Base-by-base conservation (phyloP, 345 rosid species). In the Eucalyptus leucophloia region DNA sequence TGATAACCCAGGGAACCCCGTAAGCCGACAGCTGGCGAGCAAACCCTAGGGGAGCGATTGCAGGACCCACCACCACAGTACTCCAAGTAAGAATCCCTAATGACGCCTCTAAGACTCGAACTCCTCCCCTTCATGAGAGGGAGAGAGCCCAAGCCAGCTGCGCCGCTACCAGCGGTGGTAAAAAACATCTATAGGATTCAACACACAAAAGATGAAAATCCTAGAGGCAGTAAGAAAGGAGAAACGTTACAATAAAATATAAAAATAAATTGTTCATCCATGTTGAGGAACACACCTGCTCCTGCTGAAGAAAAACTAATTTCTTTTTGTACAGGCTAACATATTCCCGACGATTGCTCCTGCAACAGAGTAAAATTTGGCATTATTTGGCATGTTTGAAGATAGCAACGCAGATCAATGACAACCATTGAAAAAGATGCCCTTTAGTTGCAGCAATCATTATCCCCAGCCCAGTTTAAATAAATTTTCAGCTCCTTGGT, bases 311-410 rank as follows among this genome's bases (percentile, higher is more conserved):
- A 92, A 93, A 93, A 49, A 93, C 95, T 49, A 97, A 93, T 91
- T 97, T 97, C 89, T 89, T 93, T 95, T 95, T 95, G 94, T 97
- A 97, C 53, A 95, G 89, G 88, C 92, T 93, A 49, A 96, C 95
- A 93, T 97, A 97, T 91, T 93, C 94, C 89, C 96, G 94, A 80
- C 98, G 96, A 88, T 89, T 90, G 89, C 89, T 93, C 95, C 99
- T 97, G 98, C 40, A 91, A 89, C 65, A 50, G 90, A 37, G 56
- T 54, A 88, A 87, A 86, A 83, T 86, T 88, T 67, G 34, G 28
- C 56, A 83, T 80, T 42, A 28, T 21, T 40, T 49, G 24, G 88
- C 56, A 49, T 51, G 54, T 50, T 86, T 86, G 65, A 19, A 17
- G 37, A 49, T 86, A 32, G 62, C 65, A 40, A 77, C 6, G 5